These are phyloP conservation scores for Aspergillus flavus DNA, from an alignment of 2,329 filamentous ascomycete genomes.

Conservation along the genomic window DNA sequence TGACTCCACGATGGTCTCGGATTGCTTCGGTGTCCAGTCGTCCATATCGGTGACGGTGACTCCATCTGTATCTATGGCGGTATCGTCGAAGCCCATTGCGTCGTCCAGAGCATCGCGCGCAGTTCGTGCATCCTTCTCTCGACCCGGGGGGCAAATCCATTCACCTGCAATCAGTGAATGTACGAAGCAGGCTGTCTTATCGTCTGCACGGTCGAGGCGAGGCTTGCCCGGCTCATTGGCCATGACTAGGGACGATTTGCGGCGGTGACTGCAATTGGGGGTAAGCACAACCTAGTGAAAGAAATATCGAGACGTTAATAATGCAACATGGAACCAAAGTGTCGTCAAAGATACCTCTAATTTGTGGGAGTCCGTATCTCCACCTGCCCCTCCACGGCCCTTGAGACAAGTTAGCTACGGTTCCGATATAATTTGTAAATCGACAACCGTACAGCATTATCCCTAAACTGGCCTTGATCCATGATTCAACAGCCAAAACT, in stretches of 20 bases:
- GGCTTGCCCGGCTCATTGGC: slow-evolving; percentile 43
- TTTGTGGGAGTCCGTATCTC: slow-evolving; percentile 37
- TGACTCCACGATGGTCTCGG: slow-evolving; percentile 55
- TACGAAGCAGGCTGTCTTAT: slow-evolving; percentile 61
- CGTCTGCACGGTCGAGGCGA: slow-evolving; percentile 37
- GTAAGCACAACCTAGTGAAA: slow-evolving; percentile 58
- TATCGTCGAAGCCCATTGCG: slow-evolving; percentile 21
- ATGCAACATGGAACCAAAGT: not conserved
- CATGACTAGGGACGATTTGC: slow-evolving; percentile 62
- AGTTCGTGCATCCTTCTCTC: slow-evolving; percentile 5
- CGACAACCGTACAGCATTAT: slow-evolving; percentile 24
- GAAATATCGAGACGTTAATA: slow-evolving; percentile 2
- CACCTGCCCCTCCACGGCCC: slow-evolving; percentile 35
- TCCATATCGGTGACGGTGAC: slow-evolving; percentile 30
- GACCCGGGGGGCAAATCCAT: slow-evolving; percentile 25
- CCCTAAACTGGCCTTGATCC: slow-evolving; percentile 6
- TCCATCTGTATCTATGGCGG: slow-evolving; percentile 23
- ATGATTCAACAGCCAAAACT: slow-evolving; percentile 3
- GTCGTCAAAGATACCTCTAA: slow-evolving; percentile 34
- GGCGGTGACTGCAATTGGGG: slow-evolving; percentile 54
- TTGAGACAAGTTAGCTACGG: slow-evolving; percentile 18
- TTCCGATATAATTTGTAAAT: slow-evolving; percentile 8
- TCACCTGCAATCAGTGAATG: slow-evolving; percentile 57
- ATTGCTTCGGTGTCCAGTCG: slow-evolving; percentile 25
- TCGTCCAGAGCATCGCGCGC: slow-evolving; percentile 16